Conservation (phyloP, 257 asterid genomes). For the Misopates orontium region DNA sequence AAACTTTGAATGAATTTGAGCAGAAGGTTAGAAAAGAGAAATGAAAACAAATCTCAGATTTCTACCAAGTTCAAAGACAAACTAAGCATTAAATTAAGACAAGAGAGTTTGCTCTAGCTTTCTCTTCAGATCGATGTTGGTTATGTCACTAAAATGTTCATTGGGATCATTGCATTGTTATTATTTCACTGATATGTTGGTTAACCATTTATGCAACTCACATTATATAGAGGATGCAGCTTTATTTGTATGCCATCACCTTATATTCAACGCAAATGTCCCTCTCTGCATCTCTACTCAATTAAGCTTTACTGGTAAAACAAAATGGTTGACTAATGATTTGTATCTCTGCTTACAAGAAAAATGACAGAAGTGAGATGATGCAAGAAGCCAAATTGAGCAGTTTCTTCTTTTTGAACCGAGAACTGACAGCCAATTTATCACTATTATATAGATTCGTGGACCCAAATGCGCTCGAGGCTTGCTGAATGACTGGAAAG, state of each 20-base stretch:
- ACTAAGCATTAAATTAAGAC: no score
- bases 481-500: constrained; percentile 58
- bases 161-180: not conserved
- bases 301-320: not conserved
- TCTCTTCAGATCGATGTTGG: no score
- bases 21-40: not conserved
- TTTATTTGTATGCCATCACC: not conserved
- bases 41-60: not conserved
- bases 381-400: not conserved
- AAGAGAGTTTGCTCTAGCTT: no score
- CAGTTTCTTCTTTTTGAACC: not conserved
- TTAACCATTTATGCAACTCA: not conserved
- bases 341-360: not conserved
- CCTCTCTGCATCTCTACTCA: not conserved
- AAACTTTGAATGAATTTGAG: not conserved
- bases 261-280: no score
- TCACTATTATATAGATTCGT: constrained; percentile 59
- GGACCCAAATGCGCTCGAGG: constrained; percentile 93
- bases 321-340: not conserved
- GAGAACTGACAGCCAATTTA: constrained; percentile 15
- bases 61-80: no score
- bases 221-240: not conserved
- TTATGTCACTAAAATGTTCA: not conserved
- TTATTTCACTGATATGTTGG: not conserved
- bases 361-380: not conserved